Evolutionary conservation across 371 early-diverging fungal genomes (phyloP), one percentile per base, ranked within the genome.

Genomic region (Mucor velutinosus): DNA sequence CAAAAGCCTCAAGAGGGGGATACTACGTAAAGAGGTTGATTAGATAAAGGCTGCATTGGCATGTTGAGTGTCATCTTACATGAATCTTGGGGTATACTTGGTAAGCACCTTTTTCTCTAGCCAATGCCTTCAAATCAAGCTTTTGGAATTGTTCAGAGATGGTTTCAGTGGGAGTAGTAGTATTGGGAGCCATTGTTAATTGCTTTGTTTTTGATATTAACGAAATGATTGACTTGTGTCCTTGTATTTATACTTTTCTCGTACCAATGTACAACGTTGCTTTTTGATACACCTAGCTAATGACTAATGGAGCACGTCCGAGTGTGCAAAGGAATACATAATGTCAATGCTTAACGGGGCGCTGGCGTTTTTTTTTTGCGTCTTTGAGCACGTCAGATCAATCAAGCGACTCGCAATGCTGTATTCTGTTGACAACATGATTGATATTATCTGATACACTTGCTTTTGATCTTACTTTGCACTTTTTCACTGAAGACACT

Each of bases 1-100:
- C 73, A 59, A 73, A 76, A 29, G 58, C 55, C 43, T 73, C 70
- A 25, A 76, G 61, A 49, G 66, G 65, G 10, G 73, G 70, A 27
- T 70, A 72, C 66, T 70, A 51, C 25, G 7, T 15, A 35, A 27
- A 43, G 17, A 11, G 45, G 10, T 35, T 1, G 5, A 41, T 41
- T 41, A 41, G 41, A 5, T 17, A 17, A 41, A 41, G 17, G 41
- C 1, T 47, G 10, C 0, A 10, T 19, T 47, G 21, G 21, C 14
- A 19, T 25, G 5, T 14, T 19, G 12, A 6, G 17, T 41, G 6
- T 5, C 0, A 2, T 35, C 45, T 66, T 69, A 69, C 69, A 8
- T 37, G 23, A 12, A 25, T 53, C 33, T 64, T 19, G n/a, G 69
- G 69, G 17, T 5, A 69, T 4, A 64, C 39, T 17, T 41, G 45